Percentiles rank a stretch among this genome's conserved stretches.
phyloP scores from a whole-genome alignment of 1,284 basidiomycete species.

The Schizopora paradoxa region DNA sequence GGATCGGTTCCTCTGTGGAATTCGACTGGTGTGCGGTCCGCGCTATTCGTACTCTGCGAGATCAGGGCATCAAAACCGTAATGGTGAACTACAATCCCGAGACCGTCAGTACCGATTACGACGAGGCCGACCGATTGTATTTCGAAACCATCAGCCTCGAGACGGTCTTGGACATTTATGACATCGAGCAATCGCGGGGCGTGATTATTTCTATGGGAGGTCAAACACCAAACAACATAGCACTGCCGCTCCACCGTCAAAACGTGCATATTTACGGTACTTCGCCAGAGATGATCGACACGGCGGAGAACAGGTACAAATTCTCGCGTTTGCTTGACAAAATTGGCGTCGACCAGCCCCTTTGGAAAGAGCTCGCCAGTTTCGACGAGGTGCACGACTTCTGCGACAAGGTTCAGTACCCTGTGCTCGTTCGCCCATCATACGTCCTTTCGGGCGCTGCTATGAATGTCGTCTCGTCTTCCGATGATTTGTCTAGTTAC shows the following conservation, averaged over 20 bases:
- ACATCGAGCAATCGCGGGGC: conserved; percentile 83
- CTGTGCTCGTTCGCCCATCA: conserved; percentile 94
- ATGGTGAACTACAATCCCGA: conserved; percentile 99
- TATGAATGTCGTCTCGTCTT: conserved; percentile 97
- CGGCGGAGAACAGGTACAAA: conserved; percentile 98
- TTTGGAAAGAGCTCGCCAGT: conserved; percentile 95
- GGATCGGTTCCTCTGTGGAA: conserved; percentile 98
- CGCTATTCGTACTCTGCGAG: conserved; percentile 91
- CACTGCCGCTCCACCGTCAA: conserved; percentile 88
- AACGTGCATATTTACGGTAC: conserved; percentile 98
- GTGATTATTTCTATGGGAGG: conserved; percentile 98
- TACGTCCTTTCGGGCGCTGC: conserved; percentile 98
- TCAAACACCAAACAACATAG: conserved; percentile 98
- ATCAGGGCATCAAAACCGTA: conserved; percentile 92
- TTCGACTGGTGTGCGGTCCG: conserved; percentile 99
- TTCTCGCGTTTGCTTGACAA: conserved; percentile 97
- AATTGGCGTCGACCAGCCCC: conserved; percentile 95
- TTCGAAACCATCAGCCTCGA: conserved; percentile 99
- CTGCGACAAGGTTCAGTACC: conserved; percentile 90
- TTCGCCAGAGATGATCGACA: conserved; percentile 99
- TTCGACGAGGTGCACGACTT: conserved; percentile 86
- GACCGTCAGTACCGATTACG: conserved; percentile 98
- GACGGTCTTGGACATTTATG: conserved; percentile 96
- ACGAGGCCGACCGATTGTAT: conserved; percentile 97
- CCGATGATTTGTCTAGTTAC: conserved; percentile 88